These are phyloP conservation scores for Wickerhamomyces mucosus DNA, from an alignment of 805 yeast genomes.

Conservation along the genomic window DNA sequence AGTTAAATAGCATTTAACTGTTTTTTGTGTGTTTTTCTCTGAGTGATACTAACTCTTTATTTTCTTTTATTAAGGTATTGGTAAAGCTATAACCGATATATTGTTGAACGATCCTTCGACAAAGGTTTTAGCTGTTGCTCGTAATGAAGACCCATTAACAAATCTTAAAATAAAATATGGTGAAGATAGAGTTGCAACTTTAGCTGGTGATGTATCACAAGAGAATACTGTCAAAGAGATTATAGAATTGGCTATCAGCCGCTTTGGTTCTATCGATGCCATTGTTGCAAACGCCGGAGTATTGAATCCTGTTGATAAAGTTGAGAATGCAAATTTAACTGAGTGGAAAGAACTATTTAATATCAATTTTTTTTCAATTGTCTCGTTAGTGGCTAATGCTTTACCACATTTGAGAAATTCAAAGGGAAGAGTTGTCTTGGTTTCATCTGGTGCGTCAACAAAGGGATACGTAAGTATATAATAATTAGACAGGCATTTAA, in stretches of 20 bases:
- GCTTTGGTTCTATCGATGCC: slow-evolving; percentile 52
- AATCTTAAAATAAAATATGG: slow-evolving; percentile 36
- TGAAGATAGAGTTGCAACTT: slow-evolving; percentile 35
- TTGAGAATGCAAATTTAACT: slow-evolving; percentile 41
- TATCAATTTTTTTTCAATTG: slow-evolving; percentile 69
- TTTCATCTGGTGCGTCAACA: slow-evolving; percentile 82
- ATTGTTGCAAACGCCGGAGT: slow-evolving; percentile 77
- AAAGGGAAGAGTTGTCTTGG: slow-evolving; percentile 63
- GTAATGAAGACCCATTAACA: slow-evolving; percentile 42
- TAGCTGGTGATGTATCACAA: slow-evolving; percentile 55
- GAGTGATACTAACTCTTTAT: slow-evolving; percentile 2
- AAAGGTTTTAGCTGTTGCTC: slow-evolving; percentile 61
- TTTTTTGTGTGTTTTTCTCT: neutral
- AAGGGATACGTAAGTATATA: slow-evolving; percentile 33
- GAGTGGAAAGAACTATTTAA: slow-evolving; percentile 62
- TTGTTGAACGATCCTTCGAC: slow-evolving; percentile 28
- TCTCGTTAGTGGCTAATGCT: slow-evolving; percentile 43
- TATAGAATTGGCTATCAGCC: slow-evolving; percentile 31
- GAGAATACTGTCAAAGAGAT: slow-evolving; percentile 26
- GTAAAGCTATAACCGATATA: slow-evolving; percentile 59
- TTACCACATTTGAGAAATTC: slow-evolving; percentile 48
- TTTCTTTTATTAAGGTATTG: slow-evolving; percentile 47
- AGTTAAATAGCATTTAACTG: too few species aligned
- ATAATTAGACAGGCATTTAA: too few species aligned
- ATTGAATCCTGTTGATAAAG: slow-evolving; percentile 61